A percentile compares a stretch with the other conserved stretches of the same genome.
Conservation (phyloP, 805 yeast genomes). For the Candida saitoana region DNA sequence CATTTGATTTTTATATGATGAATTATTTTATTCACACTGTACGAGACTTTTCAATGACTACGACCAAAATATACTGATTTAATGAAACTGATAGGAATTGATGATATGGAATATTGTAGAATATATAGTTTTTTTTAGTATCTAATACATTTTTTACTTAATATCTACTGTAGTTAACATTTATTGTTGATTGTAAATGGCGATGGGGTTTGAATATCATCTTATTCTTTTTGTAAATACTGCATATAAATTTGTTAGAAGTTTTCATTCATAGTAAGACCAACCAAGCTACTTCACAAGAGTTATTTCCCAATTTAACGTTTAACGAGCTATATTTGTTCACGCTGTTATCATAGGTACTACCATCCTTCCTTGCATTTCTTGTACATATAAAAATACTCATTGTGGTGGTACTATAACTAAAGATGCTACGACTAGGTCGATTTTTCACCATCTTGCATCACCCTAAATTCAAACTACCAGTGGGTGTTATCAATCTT, state of each 20-base stretch:
- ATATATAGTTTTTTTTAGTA: conserved; percentile 2
- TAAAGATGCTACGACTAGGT: conserved; percentile 1
- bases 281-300: too few species aligned
- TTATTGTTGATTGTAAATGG: too few species aligned
- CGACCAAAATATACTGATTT: conserved; percentile 39
- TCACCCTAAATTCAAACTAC: not conserved
- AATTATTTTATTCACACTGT: conserved; percentile 46
- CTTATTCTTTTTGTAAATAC: too few species aligned
- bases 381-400: not conserved
- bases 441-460: not conserved
- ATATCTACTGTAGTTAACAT: not conserved
- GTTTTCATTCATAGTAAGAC: too few species aligned
- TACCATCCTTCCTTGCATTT: not conserved
- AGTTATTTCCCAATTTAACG: too few species aligned
- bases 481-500: not conserved
- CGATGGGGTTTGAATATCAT: too few species aligned
- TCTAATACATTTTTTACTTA: conserved; percentile 6
- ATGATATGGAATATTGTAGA: not conserved
- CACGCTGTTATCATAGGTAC: not conserved
- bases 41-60: conserved; percentile 40
- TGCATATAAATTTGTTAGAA: too few species aligned
- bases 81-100: conserved; percentile 40
- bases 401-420: not conserved
- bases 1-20: conserved; percentile 29
- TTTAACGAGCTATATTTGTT: too few species aligned